Conservation (phyloP, 805 yeast genomes). For the Starmerella asiatica region DNA sequence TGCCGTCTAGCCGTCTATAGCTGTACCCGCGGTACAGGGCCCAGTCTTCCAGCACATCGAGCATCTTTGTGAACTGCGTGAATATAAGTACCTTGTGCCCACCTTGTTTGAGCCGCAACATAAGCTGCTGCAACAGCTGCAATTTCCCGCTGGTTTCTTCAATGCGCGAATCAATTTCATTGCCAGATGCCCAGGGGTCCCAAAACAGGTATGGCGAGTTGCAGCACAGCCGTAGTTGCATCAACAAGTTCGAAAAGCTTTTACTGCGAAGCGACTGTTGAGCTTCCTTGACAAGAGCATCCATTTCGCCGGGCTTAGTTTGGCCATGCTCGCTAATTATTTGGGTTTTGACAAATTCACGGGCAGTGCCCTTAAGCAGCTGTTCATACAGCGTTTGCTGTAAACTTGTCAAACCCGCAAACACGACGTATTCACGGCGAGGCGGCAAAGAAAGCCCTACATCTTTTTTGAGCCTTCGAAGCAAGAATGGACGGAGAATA, state of each 20-base stretch:
- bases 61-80: slow-evolving; percentile 70
- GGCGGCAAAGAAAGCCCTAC: slow-evolving; percentile 65
- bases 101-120: slow-evolving; percentile 35
- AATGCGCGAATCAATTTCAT: slow-evolving; percentile 29
- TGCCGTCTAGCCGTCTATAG: slow-evolving; percentile 63
- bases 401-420: slow-evolving; percentile 47
- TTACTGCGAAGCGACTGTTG: slow-evolving; percentile 36
- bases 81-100: slow-evolving; percentile 68
- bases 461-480: slow-evolving; percentile 66
- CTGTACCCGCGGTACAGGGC: slow-evolving; percentile 36
- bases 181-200: slow-evolving; percentile 45
- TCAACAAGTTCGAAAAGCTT: slow-evolving; percentile 50
- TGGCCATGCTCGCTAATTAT: slow-evolving; percentile 12
- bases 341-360: slow-evolving; percentile 24
- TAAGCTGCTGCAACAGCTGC: slow-evolving; percentile 50
- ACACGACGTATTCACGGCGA: slow-evolving; percentile 76
- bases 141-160: slow-evolving; percentile 59
- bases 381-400: slow-evolving; percentile 52
- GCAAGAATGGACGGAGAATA: slow-evolving; percentile 72
- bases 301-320: slow-evolving; percentile 23
- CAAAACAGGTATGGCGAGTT: slow-evolving; percentile 76
- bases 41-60: slow-evolving; percentile 74
- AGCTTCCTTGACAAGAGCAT: slow-evolving; percentile 18
- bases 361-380: slow-evolving; percentile 32
- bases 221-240: slow-evolving; percentile 77